Percentiles rank a stretch among this genome's conserved stretches.
Conservation (phyloP, 2,329 filamentous ascomycete species). For the Epichloe elymi region DNA sequence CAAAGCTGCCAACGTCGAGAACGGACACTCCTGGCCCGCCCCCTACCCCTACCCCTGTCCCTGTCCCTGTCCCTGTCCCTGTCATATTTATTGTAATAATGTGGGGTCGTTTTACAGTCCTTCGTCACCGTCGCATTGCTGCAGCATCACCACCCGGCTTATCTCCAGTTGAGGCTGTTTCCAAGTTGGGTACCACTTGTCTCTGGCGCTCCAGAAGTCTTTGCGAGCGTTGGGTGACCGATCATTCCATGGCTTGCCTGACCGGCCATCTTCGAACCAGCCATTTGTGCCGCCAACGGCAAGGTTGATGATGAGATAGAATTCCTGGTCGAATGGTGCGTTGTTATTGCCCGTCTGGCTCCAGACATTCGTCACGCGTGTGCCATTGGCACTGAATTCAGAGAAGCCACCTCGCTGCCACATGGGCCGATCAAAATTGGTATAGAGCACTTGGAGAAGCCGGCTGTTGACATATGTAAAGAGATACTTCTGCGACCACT, state of each 20-base stretch:
- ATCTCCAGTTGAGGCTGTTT: constrained; percentile 53
- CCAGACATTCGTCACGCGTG: constrained; percentile 52
- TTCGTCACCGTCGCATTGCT: constrained; percentile 52
- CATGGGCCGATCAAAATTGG: constrained; percentile 55
- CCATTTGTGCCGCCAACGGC: constrained; percentile 69
- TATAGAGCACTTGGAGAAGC: constrained; percentile 69
- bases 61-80: no score
- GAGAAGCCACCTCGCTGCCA: constrained; percentile 58
- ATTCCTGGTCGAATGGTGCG: constrained; percentile 63
- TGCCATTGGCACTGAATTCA: constrained; percentile 49
- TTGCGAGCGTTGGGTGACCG: constrained; percentile 49
- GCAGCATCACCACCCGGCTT: constrained; percentile 56
- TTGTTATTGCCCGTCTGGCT: constrained; percentile 42
- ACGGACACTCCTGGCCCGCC: no score
- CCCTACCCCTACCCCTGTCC: no score
- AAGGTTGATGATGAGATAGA: constrained; percentile 65
- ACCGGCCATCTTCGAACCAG: constrained; percentile 65
- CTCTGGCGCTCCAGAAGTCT: constrained; percentile 62
- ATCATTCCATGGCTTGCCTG: constrained; percentile 71
- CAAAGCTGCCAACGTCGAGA: no score
- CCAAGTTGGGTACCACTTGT: constrained; percentile 61
- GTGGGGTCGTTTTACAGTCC: constrained; percentile 23
- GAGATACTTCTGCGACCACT: constrained; percentile 80
- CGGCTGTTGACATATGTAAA: constrained; percentile 78
- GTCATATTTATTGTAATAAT: neutral